A percentile compares a stretch with the other conserved stretches of the same genome.
Evolutionary conservation across 164 flowering plant genomes (phyloP).

Genomic region (Umbilicus rupestris): DNA sequence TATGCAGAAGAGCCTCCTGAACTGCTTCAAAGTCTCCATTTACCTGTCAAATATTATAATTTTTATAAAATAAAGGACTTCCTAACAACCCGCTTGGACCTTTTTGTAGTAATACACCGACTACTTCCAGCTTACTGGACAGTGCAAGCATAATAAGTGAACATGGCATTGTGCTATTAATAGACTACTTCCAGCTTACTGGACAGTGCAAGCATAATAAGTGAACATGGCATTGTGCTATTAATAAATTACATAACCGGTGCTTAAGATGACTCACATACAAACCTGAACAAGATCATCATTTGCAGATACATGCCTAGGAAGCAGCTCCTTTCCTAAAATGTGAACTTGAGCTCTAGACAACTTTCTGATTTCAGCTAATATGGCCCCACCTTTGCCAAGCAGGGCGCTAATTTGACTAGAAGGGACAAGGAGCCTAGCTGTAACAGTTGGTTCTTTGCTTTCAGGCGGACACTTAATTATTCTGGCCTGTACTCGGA

Average conservation of each 20-base stretch:
- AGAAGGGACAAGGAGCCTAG: constrained; percentile 67
- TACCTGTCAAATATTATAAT: constrained; percentile 31
- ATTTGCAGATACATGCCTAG: constrained; percentile 57
- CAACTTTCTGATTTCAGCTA: constrained; percentile 79
- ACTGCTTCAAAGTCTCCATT: constrained; percentile 76
- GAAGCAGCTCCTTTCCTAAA: constrained; percentile 73
- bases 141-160: not conserved
- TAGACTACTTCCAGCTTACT: not conserved
- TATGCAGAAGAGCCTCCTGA: constrained; percentile 83
- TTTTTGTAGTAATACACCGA: not conserved
- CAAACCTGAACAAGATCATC: constrained; percentile 92
- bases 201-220: not conserved
- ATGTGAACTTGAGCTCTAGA: constrained; percentile 82
- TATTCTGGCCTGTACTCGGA: constrained; percentile 72
- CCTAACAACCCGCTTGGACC: not conserved
- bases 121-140: not conserved
- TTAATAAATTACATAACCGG: not conserved
- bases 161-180: not conserved
- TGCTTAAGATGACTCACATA: not conserved
- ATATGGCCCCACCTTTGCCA: constrained; percentile 85
- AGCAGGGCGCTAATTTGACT: constrained; percentile 83
- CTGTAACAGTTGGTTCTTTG: constrained; percentile 39
- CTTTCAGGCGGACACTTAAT: constrained; percentile 48
- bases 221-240: not conserved
- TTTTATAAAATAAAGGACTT: not conserved